Base-by-base conservation (phyloP, 2,329 filamentous ascomycete species). In the Colletotrichum sp. region DNA sequence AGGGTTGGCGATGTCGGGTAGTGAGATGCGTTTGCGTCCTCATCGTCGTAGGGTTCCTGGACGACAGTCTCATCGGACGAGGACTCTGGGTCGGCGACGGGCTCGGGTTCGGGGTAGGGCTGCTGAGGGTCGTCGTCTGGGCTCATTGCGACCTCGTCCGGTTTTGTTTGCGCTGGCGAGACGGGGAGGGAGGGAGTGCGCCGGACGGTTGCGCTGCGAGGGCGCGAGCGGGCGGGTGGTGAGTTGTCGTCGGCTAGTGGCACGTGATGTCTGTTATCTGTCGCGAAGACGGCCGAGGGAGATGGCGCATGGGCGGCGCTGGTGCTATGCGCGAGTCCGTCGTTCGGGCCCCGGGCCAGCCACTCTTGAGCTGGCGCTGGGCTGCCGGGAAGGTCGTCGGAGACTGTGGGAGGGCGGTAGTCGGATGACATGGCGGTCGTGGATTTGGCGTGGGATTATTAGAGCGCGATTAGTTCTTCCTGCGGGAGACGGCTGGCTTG, bases 1-100 rank as follows among this genome's bases (percentile, higher is more conserved):
- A 80, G 68, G 33, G 77, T 78, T 7, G 82, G 80, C 18, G 81
- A 81, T 8, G 79, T 78, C 29, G 82, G 75, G 29, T 38, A 58
- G 6, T 31, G 12, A 13, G 62, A 9, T 21, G 11, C 11, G n/a
- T 51, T 51, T 51, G 43, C 43, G 43, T 69, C 67, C 8, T 55
- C 54, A 11, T 62, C 54, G 5, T 71, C 68, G 9, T 67, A 15
- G 24, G 54, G 18, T n/a, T 69, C 36, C 38, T 67, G 38, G 6
- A 73, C 59, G 7, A 73, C 29, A 9, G 73, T 73, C 55, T 75
- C 73, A 43, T 75, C 69, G 18, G 70, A 73, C 3, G 70, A 69
- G 8, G 64, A 69, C 34, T 75, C 69, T 11, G 63, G 72, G 5
- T 72, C 72, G 18, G 63, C 57, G 24, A 36, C 31, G 51, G 11